Conservation (phyloP, 306 rosid species). For the Glycine soja region DNA sequence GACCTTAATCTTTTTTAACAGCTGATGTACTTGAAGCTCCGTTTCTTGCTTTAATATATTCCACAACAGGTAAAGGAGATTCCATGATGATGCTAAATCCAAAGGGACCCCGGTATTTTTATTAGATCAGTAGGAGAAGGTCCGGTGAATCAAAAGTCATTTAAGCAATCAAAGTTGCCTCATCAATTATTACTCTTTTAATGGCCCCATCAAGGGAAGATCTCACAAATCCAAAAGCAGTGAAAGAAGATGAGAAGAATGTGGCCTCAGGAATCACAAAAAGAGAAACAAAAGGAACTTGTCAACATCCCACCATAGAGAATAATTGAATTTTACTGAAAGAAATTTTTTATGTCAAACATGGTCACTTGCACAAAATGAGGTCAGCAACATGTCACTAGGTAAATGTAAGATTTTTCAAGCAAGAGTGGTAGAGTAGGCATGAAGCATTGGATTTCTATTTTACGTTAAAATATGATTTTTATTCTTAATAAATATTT, state of each 20-base stretch:
- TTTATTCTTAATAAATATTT: too few species aligned
- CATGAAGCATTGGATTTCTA: slow-evolving; percentile 2
- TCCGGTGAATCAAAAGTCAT: slow-evolving; percentile 78
- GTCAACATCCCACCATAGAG: slow-evolving; percentile 73
- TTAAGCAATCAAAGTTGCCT: slow-evolving; percentile 65
- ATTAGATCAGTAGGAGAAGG: slow-evolving; percentile 54
- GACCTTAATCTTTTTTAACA: slow-evolving; percentile 74
- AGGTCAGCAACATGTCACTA: slow-evolving; percentile 64
- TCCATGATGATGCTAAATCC: slow-evolving; percentile 84
- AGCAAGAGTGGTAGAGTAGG: slow-evolving; percentile 26
- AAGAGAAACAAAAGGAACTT: slow-evolving; percentile 84
- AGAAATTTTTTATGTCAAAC: slow-evolving; percentile 23
- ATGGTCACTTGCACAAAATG: slow-evolving; percentile 50
- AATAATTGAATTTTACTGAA: slow-evolving; percentile 52
- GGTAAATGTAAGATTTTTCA: neutral
- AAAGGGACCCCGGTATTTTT: slow-evolving; percentile 55
- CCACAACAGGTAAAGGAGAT: slow-evolving; percentile 82
- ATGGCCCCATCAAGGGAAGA: slow-evolving; percentile 61
- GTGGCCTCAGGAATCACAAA: slow-evolving; percentile 85
- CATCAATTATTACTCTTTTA: slow-evolving; percentile 74
- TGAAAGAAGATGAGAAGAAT: slow-evolving; percentile 74
- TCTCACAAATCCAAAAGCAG: slow-evolving; percentile 63
- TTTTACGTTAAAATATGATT: too few species aligned
- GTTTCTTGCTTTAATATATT: slow-evolving; percentile 78
- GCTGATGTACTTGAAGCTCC: slow-evolving; percentile 70